Conservation (phyloP, 371 early-diverging fungal species). For the Zancudomyces culisetae region DNA sequence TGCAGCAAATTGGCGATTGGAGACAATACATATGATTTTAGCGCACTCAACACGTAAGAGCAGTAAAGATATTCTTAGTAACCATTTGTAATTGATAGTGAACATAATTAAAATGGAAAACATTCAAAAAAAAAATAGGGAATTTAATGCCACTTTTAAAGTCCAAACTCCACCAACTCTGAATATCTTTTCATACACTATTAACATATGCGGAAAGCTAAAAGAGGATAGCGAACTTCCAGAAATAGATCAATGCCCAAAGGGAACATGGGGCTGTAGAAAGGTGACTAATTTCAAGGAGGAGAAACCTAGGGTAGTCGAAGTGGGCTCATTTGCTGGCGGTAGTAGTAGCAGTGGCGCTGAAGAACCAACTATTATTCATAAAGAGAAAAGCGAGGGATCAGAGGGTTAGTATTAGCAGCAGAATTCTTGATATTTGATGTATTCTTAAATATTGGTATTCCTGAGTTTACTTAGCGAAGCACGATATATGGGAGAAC, state of each 20-base stretch:
- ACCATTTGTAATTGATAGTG: neutral
- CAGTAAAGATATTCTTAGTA: neutral
- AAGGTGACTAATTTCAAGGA: conserved; percentile 20
- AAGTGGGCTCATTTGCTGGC: conserved; percentile 18
- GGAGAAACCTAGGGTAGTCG: conserved; percentile 12
- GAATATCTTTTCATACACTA: conserved; percentile 10
- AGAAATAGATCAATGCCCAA: conserved; percentile 15
- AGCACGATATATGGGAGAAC: too few relatives aligned
- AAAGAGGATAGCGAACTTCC: conserved; percentile 10
- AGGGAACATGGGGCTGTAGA: conserved; percentile 16
- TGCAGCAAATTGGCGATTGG: conserved; percentile 15
- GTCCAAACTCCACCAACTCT: conserved; percentile 20
- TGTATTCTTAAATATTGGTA: too few relatives aligned
- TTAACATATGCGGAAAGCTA: conserved; percentile 20
- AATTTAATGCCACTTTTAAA: conserved; percentile 5
- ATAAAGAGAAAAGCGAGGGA: conserved; percentile 8
- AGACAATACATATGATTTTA: conserved; percentile 16
- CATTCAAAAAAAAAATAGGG: conserved; percentile 2
- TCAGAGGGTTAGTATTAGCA: conserved; percentile 3
- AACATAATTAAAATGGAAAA: neutral
- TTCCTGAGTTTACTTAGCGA: too few relatives aligned
- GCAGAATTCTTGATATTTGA: too few relatives aligned
- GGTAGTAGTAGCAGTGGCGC: neutral
- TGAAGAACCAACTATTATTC: conserved; percentile 11
- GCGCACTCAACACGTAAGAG: conserved; percentile 8